phyloP scores from a whole-genome alignment of 1,139 yeast species.

The Geotrichum siamense region DNA sequence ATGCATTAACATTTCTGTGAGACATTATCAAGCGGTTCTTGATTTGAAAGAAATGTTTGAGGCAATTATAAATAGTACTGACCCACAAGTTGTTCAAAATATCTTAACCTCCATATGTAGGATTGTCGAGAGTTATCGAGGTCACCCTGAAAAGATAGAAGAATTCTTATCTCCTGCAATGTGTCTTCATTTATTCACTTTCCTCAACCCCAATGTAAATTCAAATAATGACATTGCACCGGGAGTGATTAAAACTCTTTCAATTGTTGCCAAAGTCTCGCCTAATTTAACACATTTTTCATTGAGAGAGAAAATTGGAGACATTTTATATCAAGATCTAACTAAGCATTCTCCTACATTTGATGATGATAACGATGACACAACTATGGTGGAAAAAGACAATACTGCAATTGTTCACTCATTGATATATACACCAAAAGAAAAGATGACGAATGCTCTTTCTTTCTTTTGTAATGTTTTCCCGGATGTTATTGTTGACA shows the following conservation, averaged over 20 bases:
- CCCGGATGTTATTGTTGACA: constrained; percentile 26
- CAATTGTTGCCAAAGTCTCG: constrained; percentile 42
- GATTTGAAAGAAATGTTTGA: constrained; percentile 59
- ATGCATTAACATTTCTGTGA: constrained; percentile 45
- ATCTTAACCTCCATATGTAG: constrained; percentile 64
- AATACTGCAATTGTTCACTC: constrained; percentile 52
- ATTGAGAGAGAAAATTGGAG: constrained; percentile 29
- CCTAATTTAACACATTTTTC: constrained; percentile 26
- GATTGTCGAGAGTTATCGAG: constrained; percentile 48
- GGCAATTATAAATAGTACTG: constrained; percentile 55
- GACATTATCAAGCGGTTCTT: constrained; percentile 44
- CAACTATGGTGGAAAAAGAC: constrained; percentile 22
- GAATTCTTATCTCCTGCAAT: constrained; percentile 36
- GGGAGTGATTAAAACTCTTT: constrained; percentile 32
- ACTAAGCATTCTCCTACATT: constrained; percentile 31
- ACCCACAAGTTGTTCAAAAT: constrained; percentile 57
- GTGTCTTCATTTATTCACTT: constrained; percentile 23
- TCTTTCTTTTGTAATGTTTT: constrained; percentile 52
- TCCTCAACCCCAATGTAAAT: constrained; percentile 24
- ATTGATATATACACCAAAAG: constrained; percentile 68
- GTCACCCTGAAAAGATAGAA: constrained; percentile 42
- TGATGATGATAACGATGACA: constrained; percentile 23
- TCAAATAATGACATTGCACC: constrained; percentile 21
- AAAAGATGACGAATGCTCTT: constrained; percentile 49
- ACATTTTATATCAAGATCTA: constrained; percentile 31